Base-by-base conservation (phyloP, 225 moss, liverwort and hornwort genomes). In the Asterella californica region DNA sequence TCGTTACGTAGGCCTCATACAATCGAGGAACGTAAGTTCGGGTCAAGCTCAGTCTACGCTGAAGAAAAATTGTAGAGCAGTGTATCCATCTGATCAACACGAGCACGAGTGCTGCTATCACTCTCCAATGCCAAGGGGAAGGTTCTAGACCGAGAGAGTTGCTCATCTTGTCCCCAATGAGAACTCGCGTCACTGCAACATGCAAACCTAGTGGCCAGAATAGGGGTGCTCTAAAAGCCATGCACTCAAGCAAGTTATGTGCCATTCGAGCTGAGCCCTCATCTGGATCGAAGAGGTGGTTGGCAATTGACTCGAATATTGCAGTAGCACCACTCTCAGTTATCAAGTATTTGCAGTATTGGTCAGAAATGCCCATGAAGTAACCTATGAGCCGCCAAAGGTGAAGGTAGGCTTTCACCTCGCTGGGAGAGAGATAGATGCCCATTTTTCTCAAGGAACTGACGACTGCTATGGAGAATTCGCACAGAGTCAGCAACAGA, bases 91-190 rank as follows among this genome's bases (percentile, higher is more conserved):
- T 36, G 4, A 75, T 2, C 2, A 15, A 2, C 25, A 46, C 49
- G 22, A 81, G 50, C 0, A 37, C 1, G 34, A 22, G 22, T 1
- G 4, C 2, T 0, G 50, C 52, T 11, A 67, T 6, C 0, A 27
- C 2, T 1, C 47, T 52, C 49, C 38, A 63, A 53, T 81, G 68
- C 81, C 75, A 81, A 14, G 15, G 21, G 33, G 81, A 49, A 24
- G 75, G 25, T 25, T 65, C 33, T 25, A 81, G 22, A 24, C 19
- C 18, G 6, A 81, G 67, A 36, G 34, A 37, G 54, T 76, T n/a
- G 52, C 75, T 81, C n/a, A 81, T 21, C 24, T 66, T 10, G 30
- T 66, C 65, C 24, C 81, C 82, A 7, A 82, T 2, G 19, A 82
- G 78, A 0, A 49, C 27, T 37, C 72, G 62, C 10, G 50, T 22